Evolutionary conservation across 2,329 filamentous ascomycete species (phyloP), one percentile per base, ranked within the genome.

Genomic region (Arthrinium puccinioides): DNA sequence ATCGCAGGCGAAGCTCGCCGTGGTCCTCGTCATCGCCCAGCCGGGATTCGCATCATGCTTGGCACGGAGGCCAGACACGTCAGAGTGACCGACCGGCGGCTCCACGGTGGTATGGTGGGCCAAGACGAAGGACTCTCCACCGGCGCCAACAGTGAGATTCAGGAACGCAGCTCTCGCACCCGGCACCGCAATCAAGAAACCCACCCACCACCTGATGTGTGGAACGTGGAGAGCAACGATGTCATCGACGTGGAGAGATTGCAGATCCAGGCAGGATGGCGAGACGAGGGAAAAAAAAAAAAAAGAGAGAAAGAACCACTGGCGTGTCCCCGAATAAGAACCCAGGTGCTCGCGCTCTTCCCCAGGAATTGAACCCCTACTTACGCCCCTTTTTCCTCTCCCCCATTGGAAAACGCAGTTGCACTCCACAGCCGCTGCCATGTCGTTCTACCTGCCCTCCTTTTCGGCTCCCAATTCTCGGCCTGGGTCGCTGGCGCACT

Each of bases 101-200:
- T 44, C 42, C 39, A 44, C 44, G 44, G 44, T 41, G 36, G 37
- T 36, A 46, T 42, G 44, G 44, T 46, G 44, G 44, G 42, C 39
- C 44, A 20, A 18, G 18, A 16, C 33, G 31, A 18, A 25, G 30
- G 31, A 40, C 26, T 14, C 19, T 25, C 21, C 39, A 28, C 37
- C 30, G 21, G 31, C 36, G 27, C 24, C n/a, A n/a, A n/a, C n/a
- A n/a, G n/a, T n/a, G n/a, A n/a, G n/a, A n/a, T n/a, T n/a, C n/a
- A n/a, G n/a, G n/a, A n/a, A n/a, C n/a, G n/a, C n/a, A n/a, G n/a
- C n/a, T n/a, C n/a, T 21, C 31, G 20, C 31, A 33, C 31, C 31
- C 31, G 24, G 31, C 24, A 33, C 21, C 31, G 24, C 21, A 20
- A 33, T 23, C 31, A 33, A 24, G n/a, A 33, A 33, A 33, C 19